Percentiles rank a stretch among this genome's conserved stretches.
phyloP scores from a whole-genome alignment of 2,329 filamentous ascomycete genomes.

The Byssothecium circinans region DNA sequence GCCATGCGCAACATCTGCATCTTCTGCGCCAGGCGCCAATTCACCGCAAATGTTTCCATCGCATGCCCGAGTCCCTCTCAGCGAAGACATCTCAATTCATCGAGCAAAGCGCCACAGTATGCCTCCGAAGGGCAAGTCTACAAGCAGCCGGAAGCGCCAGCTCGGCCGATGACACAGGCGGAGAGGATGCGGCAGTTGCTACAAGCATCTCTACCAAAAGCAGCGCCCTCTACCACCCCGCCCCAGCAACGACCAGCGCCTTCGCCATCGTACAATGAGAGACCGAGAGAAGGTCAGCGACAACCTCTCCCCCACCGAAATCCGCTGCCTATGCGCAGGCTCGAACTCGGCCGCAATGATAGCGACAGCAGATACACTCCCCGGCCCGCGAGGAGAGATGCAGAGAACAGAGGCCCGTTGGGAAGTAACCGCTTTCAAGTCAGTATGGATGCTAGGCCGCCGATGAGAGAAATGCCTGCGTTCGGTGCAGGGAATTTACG shows the following conservation, averaged over 20 bases:
- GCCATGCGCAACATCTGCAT: constrained; percentile 41
- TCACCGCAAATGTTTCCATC: constrained; percentile 20
- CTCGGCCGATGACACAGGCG: constrained; percentile 28
- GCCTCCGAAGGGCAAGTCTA: constrained; percentile 30
- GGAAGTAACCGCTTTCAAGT: neutral
- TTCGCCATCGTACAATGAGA: constrained; percentile 21
- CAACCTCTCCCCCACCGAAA: neutral
- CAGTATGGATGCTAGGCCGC: neutral
- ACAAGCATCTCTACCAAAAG: constrained; percentile 13
- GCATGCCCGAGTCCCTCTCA: constrained; percentile 24
- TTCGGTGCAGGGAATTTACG: constrained; percentile 31
- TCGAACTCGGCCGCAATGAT: constrained; percentile 20
- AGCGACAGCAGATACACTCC: constrained; percentile 19
- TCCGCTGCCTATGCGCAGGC: constrained; percentile 4
- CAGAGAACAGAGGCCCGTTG: neutral
- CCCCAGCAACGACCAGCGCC: constrained; percentile 16
- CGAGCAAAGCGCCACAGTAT: constrained; percentile 33
- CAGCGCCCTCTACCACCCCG: constrained; percentile 12
- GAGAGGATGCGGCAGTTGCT: constrained; percentile 32
- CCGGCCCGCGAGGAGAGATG: neutral
- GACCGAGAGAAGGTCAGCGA: constrained; percentile 11
- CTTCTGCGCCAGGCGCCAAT: constrained; percentile 43
- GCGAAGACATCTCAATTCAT: constrained; percentile 36
- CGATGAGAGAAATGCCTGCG: constrained; percentile 18
- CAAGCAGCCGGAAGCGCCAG: constrained; percentile 22